Percentiles rank a stretch among this genome's conserved stretches.
phyloP scores from a whole-genome alignment of 768 basidiomycete genomes.

The Russula ochroleuca region DNA sequence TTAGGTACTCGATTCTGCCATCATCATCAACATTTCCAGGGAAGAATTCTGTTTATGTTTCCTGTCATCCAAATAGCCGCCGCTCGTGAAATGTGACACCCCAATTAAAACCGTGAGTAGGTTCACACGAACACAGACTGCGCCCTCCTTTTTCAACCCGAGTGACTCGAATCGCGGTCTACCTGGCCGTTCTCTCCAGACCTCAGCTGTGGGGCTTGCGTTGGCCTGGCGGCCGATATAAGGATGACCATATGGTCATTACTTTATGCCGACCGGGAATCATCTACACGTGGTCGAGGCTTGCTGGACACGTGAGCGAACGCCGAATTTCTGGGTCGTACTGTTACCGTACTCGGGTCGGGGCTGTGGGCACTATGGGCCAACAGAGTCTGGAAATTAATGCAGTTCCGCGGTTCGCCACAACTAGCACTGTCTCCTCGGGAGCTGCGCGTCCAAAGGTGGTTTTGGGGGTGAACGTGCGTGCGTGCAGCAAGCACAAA shows the following conservation, averaged over 20 bases:
- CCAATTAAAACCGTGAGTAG: slow-evolving; percentile 9
- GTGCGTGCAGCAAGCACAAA: not conserved
- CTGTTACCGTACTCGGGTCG: too few species aligned
- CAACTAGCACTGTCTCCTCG: slow-evolving; percentile 5
- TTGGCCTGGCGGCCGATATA: not conserved
- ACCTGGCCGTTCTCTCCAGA: too few species aligned
- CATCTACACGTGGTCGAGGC: slow-evolving; percentile 8
- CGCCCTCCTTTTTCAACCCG: not conserved
- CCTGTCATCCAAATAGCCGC: not conserved
- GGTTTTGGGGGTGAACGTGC: not conserved
- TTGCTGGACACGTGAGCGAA: slow-evolving; percentile 1
- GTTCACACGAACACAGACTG: slow-evolving; percentile 4
- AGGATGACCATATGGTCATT: not conserved
- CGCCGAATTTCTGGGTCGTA: not conserved
- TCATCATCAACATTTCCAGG: not conserved
- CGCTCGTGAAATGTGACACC: not conserved
- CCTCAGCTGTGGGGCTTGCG: too few species aligned
- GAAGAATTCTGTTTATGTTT: slow-evolving; percentile 10
- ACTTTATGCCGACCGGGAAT: too few species aligned
- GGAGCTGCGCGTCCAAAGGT: not conserved
- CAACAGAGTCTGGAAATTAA: too few species aligned
- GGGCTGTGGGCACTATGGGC: too few species aligned
- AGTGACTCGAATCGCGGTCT: not conserved
- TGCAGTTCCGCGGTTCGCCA: not conserved
- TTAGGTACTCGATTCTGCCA: not conserved